These are phyloP conservation scores for Hypoxylon intermedium DNA, from an alignment of 495 filamentous ascomycete genomes.

Conservation along the genomic window DNA sequence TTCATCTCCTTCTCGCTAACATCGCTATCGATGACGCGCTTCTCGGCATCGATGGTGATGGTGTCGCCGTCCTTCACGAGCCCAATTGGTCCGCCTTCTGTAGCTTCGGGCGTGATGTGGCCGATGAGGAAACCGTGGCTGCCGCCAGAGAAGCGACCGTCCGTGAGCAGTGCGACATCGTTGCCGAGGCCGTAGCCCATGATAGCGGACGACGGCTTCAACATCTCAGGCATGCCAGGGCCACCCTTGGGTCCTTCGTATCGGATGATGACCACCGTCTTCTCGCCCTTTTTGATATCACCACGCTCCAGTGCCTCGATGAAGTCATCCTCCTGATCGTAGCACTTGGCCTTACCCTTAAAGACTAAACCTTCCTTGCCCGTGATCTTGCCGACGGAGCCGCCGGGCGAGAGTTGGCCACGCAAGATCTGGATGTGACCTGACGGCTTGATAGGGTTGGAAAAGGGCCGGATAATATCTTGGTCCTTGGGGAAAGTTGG, in stretches of 20 bases:
- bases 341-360: constrained; percentile 85
- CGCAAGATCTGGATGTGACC: constrained; percentile 98
- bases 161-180: constrained; percentile 81
- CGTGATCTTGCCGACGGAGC: constrained; percentile 96
- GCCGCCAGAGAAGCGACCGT: constrained; percentile 79
- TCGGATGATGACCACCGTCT: constrained; percentile 95
- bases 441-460: constrained; percentile 89
- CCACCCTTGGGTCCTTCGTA: constrained; percentile 89
- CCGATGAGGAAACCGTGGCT: constrained; percentile 82
- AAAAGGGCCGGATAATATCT: constrained; percentile 88
- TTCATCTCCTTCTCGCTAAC: constrained; percentile 69
- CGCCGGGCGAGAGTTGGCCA: constrained; percentile 87
- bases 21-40: constrained; percentile 64
- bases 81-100: constrained; percentile 72
- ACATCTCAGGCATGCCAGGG: constrained; percentile 87
- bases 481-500: constrained; percentile 84
- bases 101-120: constrained; percentile 74
- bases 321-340: constrained; percentile 84
- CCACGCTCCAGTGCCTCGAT: constrained; percentile 77
- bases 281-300: constrained; percentile 94
- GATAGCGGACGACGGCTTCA: constrained; percentile 82
- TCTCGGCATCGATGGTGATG: constrained; percentile 76
- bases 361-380: constrained; percentile 95
- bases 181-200: constrained; percentile 86
- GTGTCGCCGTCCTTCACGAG: constrained; percentile 72